These are phyloP conservation scores for Pseudomicrostroma phylloplanum DNA, from an alignment of 1,284 basidiomycete genomes.

Conservation along the genomic window DNA sequence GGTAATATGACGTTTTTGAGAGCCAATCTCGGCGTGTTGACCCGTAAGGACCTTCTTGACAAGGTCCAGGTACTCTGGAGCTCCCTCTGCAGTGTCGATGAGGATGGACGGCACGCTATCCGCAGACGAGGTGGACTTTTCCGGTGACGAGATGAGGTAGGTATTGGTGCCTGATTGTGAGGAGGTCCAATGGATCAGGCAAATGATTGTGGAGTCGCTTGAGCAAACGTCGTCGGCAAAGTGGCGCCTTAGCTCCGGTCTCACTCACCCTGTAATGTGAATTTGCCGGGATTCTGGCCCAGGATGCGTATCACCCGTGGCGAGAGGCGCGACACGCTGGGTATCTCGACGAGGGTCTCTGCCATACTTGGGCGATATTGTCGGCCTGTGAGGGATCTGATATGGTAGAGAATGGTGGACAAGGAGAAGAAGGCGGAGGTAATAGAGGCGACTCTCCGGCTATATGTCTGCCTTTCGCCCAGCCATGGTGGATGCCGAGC, in stretches of 20 bases:
- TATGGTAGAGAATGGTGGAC: no score
- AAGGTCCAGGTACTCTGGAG: slow-evolving; percentile 63
- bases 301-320: slow-evolving; percentile 53
- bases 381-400: no score
- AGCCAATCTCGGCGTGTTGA: slow-evolving; percentile 14
- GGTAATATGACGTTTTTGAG: slow-evolving; percentile 17
- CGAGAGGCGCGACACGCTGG: slow-evolving; percentile 20
- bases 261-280: slow-evolving; percentile 72
- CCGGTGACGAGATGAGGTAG: slow-evolving; percentile 65
- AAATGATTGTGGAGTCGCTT: background rate
- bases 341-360: slow-evolving; percentile 18
- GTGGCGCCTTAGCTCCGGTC: background rate
- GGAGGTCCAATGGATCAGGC: slow-evolving; percentile 51
- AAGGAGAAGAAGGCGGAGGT: no score
- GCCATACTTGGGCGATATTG: slow-evolving; percentile 16
- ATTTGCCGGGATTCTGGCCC: slow-evolving; percentile 78
- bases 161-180: slow-evolving; percentile 83
- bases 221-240: background rate
- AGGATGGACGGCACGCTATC: slow-evolving; percentile 60
- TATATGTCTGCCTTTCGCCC: no score
- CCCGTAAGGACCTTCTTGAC: slow-evolving; percentile 60
- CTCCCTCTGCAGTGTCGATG: slow-evolving; percentile 80
- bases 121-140: slow-evolving; percentile 16
- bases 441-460: no score
- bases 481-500: no score